phyloP scores from a whole-genome alignment of 2,329 filamentous ascomycete genomes.

The Trichophyton schoenleinii region DNA sequence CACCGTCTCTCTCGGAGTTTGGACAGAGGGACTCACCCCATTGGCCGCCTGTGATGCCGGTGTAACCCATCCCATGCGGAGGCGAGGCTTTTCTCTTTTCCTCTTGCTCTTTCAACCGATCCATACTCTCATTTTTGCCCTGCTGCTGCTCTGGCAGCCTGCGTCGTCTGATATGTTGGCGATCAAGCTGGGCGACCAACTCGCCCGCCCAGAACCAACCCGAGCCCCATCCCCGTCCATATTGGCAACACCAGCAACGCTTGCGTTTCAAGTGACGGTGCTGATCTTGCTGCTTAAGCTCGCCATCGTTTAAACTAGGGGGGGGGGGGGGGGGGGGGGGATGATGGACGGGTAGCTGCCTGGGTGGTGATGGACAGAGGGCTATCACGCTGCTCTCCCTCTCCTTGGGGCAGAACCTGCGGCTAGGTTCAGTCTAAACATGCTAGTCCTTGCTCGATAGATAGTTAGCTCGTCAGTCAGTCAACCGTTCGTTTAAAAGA shows the following conservation, averaged over 20 bases:
- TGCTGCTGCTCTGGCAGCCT: neutral
- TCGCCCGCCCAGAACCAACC: neutral
- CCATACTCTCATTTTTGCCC: neutral
- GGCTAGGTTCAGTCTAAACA: neutral
- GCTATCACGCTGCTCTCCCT: neutral
- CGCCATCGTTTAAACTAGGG: neutral
- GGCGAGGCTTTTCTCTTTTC: neutral
- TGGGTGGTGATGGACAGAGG: neutral
- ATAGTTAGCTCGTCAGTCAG: neutral
- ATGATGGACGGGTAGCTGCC: neutral
- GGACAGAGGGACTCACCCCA: neutral
- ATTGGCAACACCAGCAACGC: neutral
- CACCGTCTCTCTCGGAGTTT: neutral
- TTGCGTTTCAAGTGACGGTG: conserved; percentile 3
- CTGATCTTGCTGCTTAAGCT: neutral
- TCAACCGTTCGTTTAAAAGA: neutral
- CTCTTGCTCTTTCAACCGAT: too few species aligned
- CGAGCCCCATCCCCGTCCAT: neutral
- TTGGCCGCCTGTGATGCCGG: neutral
- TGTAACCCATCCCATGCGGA: neutral
- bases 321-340: neutral
- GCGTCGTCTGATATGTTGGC: neutral
- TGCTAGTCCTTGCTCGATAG: neutral
- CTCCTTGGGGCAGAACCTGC: neutral
- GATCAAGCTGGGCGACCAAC: neutral